phyloP scores from a whole-genome alignment of 345 rosid species.

The Cardamine resedifolia region DNA sequence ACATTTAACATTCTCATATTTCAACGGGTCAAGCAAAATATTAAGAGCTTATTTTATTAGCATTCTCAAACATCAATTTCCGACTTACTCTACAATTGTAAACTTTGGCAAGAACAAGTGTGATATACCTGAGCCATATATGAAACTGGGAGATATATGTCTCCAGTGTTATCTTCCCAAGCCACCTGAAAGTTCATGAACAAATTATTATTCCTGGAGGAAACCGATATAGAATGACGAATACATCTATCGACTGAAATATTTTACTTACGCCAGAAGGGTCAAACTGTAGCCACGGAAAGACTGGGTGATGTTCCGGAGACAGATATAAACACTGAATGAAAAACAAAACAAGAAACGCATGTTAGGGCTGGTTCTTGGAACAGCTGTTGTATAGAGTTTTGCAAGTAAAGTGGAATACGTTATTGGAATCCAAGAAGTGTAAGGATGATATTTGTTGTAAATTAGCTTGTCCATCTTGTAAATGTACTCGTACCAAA shows the following conservation, averaged over 20 bases:
- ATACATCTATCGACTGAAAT: conserved; percentile 12
- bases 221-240: not conserved
- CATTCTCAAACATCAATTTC: conserved; percentile 11
- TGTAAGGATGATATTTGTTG: conserved; percentile 97
- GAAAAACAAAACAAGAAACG: conserved; percentile 12
- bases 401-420: conserved; percentile 41
- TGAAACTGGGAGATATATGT: conserved; percentile 91
- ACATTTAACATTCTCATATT: conserved; percentile 4
- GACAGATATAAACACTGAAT: conserved; percentile 82
- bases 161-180: conserved; percentile 87
- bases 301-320: conserved; percentile 80
- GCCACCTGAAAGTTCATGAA: conserved; percentile 59
- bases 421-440: conserved; percentile 99
- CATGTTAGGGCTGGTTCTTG: conserved; percentile 7
- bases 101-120: conserved; percentile 7
- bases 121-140: conserved; percentile 90
- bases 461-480: conserved; percentile 89
- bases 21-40: not conserved
- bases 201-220: not conserved
- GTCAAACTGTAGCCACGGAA: conserved; percentile 89
- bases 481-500: conserved; percentile 88
- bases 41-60: not conserved
- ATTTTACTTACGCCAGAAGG: conserved; percentile 79
- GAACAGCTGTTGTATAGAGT: conserved; percentile 1
- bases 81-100: not conserved